Base-by-base conservation (phyloP, 2,329 filamentous ascomycete species). In the Fonsecaea pedrosoi region DNA sequence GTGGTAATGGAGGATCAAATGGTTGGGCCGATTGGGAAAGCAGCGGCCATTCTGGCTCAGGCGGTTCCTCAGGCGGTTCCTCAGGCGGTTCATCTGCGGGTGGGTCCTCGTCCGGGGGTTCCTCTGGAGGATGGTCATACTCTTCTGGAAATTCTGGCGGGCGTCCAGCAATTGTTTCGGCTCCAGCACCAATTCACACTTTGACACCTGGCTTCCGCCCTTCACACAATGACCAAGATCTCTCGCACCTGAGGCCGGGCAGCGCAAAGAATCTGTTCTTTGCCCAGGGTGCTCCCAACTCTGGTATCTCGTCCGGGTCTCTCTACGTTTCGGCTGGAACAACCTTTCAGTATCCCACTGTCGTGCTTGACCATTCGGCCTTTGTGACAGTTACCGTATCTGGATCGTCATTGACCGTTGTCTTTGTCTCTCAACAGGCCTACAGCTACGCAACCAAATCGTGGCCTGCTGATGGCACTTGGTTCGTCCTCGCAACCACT, bases 201-300 rank as follows among this genome's bases (percentile, higher is more conserved):
- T 5, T 45, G 40, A 45, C 40, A 6, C 40, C 40, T 18, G 40
- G 40, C 40, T 45, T 45, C 6, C 40, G n/a, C 6, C 40, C 40
- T 18, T 45, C 40, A 8, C 40, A 45, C 40, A 45, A 45, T 18
- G 40, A 45, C 40, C 40, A 45, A 45, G 40, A 45, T 45, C 40
- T 45, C 40, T 45, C 40, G 40, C 40, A 45, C 40, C 18, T 45
- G 40, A 45, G 18, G 40, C 40, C 40, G 15, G 40, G 40, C n/a
- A 45, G 40, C 40, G 40, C 40, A 45, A 45, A 45, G 40, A 5
- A 18, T 45, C 9, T 45, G 15, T 45, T 45, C 40, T 45, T 45
- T 45, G n/a, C 40, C 15, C 40, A 45, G 5, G 40, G 40, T 5
- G 40, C 40, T 45, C 40, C 40, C 40, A 45, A 45, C 40, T 45